These are phyloP conservation scores for Cadophora malorum DNA, from an alignment of 2,329 filamentous ascomycete genomes.

Conservation along the genomic window DNA sequence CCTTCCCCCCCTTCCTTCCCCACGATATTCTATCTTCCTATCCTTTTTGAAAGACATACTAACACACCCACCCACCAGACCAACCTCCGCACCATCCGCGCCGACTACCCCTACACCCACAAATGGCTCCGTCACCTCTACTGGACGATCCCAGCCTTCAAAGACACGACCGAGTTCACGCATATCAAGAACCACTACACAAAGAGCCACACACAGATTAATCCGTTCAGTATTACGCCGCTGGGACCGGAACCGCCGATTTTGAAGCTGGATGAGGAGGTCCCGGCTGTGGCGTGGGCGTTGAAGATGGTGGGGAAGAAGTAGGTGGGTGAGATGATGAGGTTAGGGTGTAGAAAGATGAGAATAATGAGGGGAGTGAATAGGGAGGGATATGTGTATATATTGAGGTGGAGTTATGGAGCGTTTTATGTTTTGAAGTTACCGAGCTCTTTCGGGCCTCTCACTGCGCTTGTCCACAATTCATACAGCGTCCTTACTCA, in stretches of 20 bases:
- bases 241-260: constrained; percentile 86
- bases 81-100: constrained; percentile 55
- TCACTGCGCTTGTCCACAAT: too few relatives aligned
- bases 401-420: background rate
- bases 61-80: constrained; percentile 58
- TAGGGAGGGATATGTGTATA: constrained; percentile 10
- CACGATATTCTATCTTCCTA: background rate
- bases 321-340: too few relatives aligned
- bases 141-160: constrained; percentile 71
- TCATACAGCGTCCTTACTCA: too few relatives aligned
- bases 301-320: constrained; percentile 38
- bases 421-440: background rate
- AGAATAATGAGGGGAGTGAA: too few relatives aligned
- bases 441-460: too few relatives aligned
- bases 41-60: background rate
- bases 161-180: constrained; percentile 46
- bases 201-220: constrained; percentile 74
- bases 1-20: background rate
- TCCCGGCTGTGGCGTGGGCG: constrained; percentile 58
- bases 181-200: constrained; percentile 88
- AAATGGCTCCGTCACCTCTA: constrained; percentile 71
- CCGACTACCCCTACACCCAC: constrained; percentile 67
- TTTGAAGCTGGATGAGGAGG: constrained; percentile 78
- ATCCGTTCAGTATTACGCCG: constrained; percentile 77
- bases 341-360: too few relatives aligned